A percentile compares a stretch with the other conserved stretches of the same genome.
These are phyloP conservation scores for Elsinoe arachidis DNA, from an alignment of 2,329 filamentous ascomycete genomes.

Conservation along the genomic window DNA sequence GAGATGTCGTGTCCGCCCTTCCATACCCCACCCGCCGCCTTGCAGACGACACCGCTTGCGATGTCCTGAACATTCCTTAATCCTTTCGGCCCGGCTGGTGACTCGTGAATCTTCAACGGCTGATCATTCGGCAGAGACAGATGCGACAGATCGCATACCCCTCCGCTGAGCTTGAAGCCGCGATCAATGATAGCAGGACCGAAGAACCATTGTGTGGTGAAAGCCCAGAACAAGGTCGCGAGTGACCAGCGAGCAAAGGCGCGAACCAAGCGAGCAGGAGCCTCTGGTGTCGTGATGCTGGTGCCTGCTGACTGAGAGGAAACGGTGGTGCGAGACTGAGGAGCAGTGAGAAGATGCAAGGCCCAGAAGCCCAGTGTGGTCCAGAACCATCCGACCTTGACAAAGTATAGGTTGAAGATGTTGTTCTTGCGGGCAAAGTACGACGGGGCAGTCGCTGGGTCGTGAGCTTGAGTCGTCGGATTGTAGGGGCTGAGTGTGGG, in stretches of 20 bases:
- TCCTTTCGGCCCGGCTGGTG: conserved; percentile 22
- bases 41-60: conserved; percentile 59
- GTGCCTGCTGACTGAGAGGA: not conserved
- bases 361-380: conserved; percentile 51
- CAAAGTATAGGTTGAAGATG: conserved; percentile 83
- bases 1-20: conserved; percentile 92
- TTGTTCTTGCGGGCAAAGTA: conserved; percentile 96
- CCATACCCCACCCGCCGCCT: conserved; percentile 74
- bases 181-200: conserved; percentile 84
- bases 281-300: not conserved
- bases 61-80: conserved; percentile 21
- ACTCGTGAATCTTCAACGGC: conserved; percentile 36
- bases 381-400: conserved; percentile 95
- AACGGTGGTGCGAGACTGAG: conserved; percentile 23
- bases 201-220: conserved; percentile 95
- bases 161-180: conserved; percentile 79
- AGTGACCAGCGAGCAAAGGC: conserved; percentile 60
- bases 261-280: conserved; percentile 43
- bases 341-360: conserved; percentile 57
- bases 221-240: conserved; percentile 70
- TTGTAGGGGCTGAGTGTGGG: conserved; percentile 51
- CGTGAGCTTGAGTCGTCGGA: conserved; percentile 53
- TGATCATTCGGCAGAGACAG: conserved; percentile 31
- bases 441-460: conserved; percentile 51
- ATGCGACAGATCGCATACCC: conserved; percentile 57